phyloP scores from a whole-genome alignment of 257 asterid genomes.

The Linaria vulgaris region DNA sequence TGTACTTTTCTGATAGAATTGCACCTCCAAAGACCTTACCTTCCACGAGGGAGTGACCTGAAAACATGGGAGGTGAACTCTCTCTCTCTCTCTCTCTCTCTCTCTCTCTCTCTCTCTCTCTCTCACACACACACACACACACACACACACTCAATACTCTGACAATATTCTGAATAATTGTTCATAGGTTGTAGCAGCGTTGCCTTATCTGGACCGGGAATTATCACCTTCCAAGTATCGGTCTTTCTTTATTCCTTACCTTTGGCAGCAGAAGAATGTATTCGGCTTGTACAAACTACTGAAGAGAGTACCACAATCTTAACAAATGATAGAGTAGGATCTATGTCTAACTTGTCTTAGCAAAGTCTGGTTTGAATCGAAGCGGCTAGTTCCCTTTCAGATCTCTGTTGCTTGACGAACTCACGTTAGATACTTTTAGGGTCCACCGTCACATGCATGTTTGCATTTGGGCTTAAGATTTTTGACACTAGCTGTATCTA shows the following conservation, averaged over 20 bases:
- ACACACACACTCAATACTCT: constrained; percentile 8
- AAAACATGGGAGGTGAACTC: constrained; percentile 81
- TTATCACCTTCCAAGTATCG: constrained; percentile 84
- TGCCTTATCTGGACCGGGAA: constrained; percentile 88
- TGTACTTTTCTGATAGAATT: constrained; percentile 87
- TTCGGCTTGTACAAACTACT: constrained; percentile 86
- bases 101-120: constrained; percentile 25
- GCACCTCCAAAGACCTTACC: constrained; percentile 79
- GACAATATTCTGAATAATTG: constrained; percentile 19
- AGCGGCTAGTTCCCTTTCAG: too few relatives aligned
- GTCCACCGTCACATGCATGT: too few relatives aligned
- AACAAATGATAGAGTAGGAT: constrained; percentile 3
- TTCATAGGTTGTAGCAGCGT: constrained; percentile 76
- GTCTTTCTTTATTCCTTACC: constrained; percentile 83
- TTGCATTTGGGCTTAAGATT: too few relatives aligned
- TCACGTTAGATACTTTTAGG: too few relatives aligned
- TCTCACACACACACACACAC: not conserved
- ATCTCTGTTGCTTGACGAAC: too few relatives aligned
- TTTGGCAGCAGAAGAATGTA: constrained; percentile 84
- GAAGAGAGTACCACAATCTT: constrained; percentile 60
- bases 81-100: constrained; percentile 27
- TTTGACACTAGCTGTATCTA: too few relatives aligned
- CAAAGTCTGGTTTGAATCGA: too few relatives aligned
- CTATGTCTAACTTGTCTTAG: not conserved
- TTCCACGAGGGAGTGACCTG: constrained; percentile 82